Base-by-base conservation (phyloP, 352 stramenopile genomes). In the Phytopythium ostracodes region DNA sequence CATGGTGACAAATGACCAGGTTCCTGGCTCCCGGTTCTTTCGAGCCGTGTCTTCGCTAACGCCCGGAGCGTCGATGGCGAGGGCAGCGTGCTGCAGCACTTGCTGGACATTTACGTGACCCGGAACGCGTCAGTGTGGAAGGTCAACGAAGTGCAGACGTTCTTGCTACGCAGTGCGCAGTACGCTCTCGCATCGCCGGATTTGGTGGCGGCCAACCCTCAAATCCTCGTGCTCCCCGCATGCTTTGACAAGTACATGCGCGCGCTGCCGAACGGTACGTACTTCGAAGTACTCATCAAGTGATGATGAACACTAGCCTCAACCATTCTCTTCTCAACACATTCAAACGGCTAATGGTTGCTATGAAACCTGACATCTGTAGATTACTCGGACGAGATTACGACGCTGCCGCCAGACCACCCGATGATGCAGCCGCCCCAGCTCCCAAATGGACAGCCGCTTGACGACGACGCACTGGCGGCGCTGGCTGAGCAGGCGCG, bases 331-430 rank as follows among this genome's bases (percentile, higher is more conserved):
- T 33, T 33, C 29, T 33, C 29, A 33, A 8, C 29, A n/a, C 29
- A 33, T 33, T 33, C 29, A 33, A 33, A 22, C 18, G 18, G n/a
- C 40, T 46, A 22, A 46, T 10, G 15, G 14, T 22, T 22, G 38
- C 12, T 18, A 1, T 8, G 65, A 0, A 42, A 1, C 22, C 20
- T 33, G 29, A 33, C 29, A 3, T 36, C 18, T 44, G 40, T 52
- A 92, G 85, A 95, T 64, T 95, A 88, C 64, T 92, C 84, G 73
- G 87, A 95, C 55, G 87, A 95, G 51, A 86, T 95, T 64, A 94
- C 87, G 56, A 95, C 84, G 65, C 57, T 95, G 60, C 87, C 87
- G 2, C 71, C 78, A 0, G 87, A 95, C 53, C 84, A 95, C 50
- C 87, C 87, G 60, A 95, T 95, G 84, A 70, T 93, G 70, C 85